Conservation (phyloP, 2,329 filamentous ascomycete species). For the Sporothrix sp. region DNA sequence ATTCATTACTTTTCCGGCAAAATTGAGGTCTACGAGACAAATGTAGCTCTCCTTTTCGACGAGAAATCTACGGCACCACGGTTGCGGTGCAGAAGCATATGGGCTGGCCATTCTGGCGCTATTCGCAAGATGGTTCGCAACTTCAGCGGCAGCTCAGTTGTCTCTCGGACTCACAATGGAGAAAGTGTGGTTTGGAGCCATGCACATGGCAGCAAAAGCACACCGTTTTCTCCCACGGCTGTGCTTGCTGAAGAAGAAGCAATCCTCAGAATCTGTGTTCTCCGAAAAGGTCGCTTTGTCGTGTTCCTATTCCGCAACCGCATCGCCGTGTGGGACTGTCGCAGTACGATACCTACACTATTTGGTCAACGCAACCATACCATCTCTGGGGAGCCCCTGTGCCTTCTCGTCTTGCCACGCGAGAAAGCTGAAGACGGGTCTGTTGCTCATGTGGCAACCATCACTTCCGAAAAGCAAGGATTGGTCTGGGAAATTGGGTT, state of each 20-base stretch:
- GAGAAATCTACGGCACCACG: conserved; percentile 52
- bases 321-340: conserved; percentile 73
- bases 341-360: conserved; percentile 45
- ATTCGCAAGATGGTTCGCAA: conserved; percentile 83
- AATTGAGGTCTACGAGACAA: conserved; percentile 71
- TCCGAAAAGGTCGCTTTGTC: conserved; percentile 68
- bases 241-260: conserved; percentile 57
- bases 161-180: conserved; percentile 69
- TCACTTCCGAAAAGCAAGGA: conserved; percentile 68
- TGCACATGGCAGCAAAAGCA: conserved; percentile 39
- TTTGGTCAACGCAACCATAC: conserved; percentile 51
- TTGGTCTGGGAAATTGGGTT: conserved; percentile 71
- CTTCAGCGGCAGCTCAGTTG: conserved; percentile 66
- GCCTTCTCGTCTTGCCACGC: conserved; percentile 64
- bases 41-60: conserved; percentile 72
- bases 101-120: conserved; percentile 74
- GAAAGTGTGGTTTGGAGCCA: conserved; percentile 82
- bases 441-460: conserved; percentile 65
- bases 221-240: conserved; percentile 40
- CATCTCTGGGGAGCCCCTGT: conserved; percentile 62
- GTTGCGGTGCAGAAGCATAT: conserved; percentile 53
- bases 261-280: conserved; percentile 70
- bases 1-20: conserved; percentile 78
- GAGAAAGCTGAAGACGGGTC: conserved; percentile 46
- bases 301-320: conserved; percentile 66